These are phyloP conservation scores for Carnegiea gigantea DNA, from an alignment of 179 eudicot genomes.

Conservation along the genomic window DNA sequence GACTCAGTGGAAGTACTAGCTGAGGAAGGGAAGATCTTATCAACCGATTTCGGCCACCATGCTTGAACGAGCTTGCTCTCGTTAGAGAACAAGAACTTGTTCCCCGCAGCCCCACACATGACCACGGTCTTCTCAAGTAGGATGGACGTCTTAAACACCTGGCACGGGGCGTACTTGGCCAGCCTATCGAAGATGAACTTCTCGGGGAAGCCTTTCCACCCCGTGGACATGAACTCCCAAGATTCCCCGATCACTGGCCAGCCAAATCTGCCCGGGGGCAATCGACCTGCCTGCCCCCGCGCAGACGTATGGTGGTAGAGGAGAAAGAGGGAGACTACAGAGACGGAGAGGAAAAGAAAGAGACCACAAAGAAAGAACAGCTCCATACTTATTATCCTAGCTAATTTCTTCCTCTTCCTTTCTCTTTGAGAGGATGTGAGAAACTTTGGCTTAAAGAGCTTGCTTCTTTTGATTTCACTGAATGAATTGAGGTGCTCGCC, in stretches of 20 bases:
- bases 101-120: conserved; percentile 38
- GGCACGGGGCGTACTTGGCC: conserved; percentile 28
- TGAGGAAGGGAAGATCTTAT: conserved; percentile 31
- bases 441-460: too few relatives aligned
- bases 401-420: neutral
- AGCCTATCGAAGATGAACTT: conserved; percentile 39
- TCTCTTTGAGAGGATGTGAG: too few relatives aligned
- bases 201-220: conserved; percentile 47
- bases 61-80: conserved; percentile 46
- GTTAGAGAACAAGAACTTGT: conserved; percentile 53
- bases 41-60: conserved; percentile 44
- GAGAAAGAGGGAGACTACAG: conserved; percentile 16
- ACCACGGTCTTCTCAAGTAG: conserved; percentile 34
- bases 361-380: conserved; percentile 27
- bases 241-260: conserved; percentile 49
- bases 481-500: too few relatives aligned
- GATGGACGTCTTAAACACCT: conserved; percentile 39
- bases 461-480: too few relatives aligned
- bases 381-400: conserved; percentile 19
- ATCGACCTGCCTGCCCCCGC: neutral
- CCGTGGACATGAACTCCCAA: conserved; percentile 33
- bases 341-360: conserved; percentile 12
- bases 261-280: conserved; percentile 44
- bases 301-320: conserved; percentile 2
- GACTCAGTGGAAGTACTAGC: conserved; percentile 16